Percentiles rank a stretch among this genome's conserved stretches.
These are phyloP conservation scores for Thalassiosira profunda DNA, from an alignment of 108 stramenopile species.

Conservation along the genomic window DNA sequence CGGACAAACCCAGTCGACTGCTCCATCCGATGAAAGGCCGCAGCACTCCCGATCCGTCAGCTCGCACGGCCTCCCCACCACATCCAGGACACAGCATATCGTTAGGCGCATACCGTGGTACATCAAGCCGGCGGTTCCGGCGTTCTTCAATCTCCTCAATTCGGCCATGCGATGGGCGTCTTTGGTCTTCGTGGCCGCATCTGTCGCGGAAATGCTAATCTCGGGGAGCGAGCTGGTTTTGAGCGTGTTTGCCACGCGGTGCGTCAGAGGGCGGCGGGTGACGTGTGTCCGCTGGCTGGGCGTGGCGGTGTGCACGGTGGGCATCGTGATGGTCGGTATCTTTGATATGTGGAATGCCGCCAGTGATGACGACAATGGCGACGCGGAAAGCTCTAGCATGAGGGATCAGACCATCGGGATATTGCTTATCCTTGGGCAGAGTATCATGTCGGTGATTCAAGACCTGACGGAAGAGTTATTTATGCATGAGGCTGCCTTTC, in stretches of 20 bases:
- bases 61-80: too few relatives aligned
- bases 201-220: constrained; percentile 59
- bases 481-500: constrained; percentile 53
- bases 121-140: constrained; percentile 24
- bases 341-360: not conserved
- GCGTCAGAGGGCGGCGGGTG: constrained; percentile 31
- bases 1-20: too few relatives aligned
- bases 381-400: constrained; percentile 1
- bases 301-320: constrained; percentile 25
- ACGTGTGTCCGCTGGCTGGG: constrained; percentile 41
- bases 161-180: constrained; percentile 44
- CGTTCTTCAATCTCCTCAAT: constrained; percentile 35
- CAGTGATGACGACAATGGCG: constrained; percentile 1
- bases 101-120: constrained; percentile 20
- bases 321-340: constrained; percentile 27
- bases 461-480: constrained; percentile 57
- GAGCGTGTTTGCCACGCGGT: constrained; percentile 34
- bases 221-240: constrained; percentile 49
- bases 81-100: not conserved
- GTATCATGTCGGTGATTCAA: constrained; percentile 43
- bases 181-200: constrained; percentile 45
- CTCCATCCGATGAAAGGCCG: too few relatives aligned
- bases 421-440: constrained; percentile 36
- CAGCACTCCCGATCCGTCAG: too few relatives aligned
- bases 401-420: constrained; percentile 34